phyloP scores from a whole-genome alignment of 2,329 filamentous ascomycete genomes.

The Sclerotinia subarctica region DNA sequence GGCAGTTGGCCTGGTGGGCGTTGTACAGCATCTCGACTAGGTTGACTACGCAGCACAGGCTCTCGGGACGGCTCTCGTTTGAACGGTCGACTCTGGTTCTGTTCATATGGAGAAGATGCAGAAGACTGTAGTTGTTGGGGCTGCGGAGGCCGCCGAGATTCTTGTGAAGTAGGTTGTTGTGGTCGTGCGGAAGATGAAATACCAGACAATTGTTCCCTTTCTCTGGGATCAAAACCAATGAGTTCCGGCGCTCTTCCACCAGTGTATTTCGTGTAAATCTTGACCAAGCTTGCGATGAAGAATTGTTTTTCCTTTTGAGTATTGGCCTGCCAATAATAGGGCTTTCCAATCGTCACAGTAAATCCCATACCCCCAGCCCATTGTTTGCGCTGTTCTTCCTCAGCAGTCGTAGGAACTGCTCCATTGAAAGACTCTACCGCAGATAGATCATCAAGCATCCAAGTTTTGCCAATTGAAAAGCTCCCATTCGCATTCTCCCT shows the following conservation, averaged over 20 bases:
- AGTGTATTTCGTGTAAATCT: constrained; percentile 96
- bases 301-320: constrained; percentile 97
- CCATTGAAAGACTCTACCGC: constrained; percentile 79
- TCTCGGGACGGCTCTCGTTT: constrained; percentile 33
- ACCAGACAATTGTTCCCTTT: constrained; percentile 72
- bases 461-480: constrained; percentile 98
- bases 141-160: constrained; percentile 26
- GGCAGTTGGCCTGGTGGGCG: constrained; percentile 28
- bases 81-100: constrained; percentile 30
- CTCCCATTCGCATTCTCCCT: constrained; percentile 91
- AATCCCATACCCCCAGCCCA: constrained; percentile 87
- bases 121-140: constrained; percentile 25
- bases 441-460: constrained; percentile 88
- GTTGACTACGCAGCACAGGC: constrained; percentile 30
- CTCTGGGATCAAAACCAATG: constrained; percentile 75
- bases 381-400: constrained; percentile 59
- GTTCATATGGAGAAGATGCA: constrained; percentile 28
- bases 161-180: constrained; percentile 23
- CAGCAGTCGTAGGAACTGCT: constrained; percentile 54
- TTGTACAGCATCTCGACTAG: constrained; percentile 36
- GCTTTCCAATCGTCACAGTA: constrained; percentile 82
- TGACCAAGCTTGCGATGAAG: constrained; percentile 93
- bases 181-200: constrained; percentile 37
- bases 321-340: constrained; percentile 95
- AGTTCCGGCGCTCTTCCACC: constrained; percentile 77